Evolutionary conservation across 805 yeast species (phyloP), one percentile per base, ranked within the genome.

Genomic region (Yamadazyma sp.): DNA sequence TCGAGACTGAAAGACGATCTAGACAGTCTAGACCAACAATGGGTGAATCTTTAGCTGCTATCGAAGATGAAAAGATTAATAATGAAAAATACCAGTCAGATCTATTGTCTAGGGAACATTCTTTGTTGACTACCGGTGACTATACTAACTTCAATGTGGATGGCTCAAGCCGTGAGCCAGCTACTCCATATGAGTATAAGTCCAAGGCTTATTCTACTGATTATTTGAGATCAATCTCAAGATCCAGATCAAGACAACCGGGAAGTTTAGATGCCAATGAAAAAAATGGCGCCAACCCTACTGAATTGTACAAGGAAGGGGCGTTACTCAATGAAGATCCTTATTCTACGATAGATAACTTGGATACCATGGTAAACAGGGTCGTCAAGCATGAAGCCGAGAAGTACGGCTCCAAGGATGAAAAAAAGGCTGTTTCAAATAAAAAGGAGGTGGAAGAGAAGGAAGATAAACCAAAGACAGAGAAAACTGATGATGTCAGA

Each of bases 161-260:
- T 42, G 45, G 45, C 11, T n/a, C 31, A 7, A 49, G 71, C 1
- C 54, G 48, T 27, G 64, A 78, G 12, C 73, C 80, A 2, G 54
- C 75, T 22, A 64, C 75, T 40, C 82, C 80, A 50, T 64, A 82
- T 45, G 71, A 87, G 47, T 76, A 82, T 1, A 38, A 45, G 10
- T 20, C 34, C 11, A 51, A 71, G 1, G 50, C 47, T 19, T 59
- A 77, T n/a, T 73, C 80, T 0, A 57, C 74, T 27, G 66, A 76
- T 42, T 83, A 80, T 52, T 64, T 83, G 46, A 72, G 89, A 48
- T 75, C 84, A 1, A 77, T 80, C 30, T 80, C 85, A 1, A 67
- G 84, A 55, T 78, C 84, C 1, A 66, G 84, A 50, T 76, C 84
- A 6, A 69, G 84, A 56, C 67, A 64, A 19, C 55, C 57, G 18